phyloP scores from a whole-genome alignment of 306 rosid genomes.

The Adenanthera pavonina region DNA sequence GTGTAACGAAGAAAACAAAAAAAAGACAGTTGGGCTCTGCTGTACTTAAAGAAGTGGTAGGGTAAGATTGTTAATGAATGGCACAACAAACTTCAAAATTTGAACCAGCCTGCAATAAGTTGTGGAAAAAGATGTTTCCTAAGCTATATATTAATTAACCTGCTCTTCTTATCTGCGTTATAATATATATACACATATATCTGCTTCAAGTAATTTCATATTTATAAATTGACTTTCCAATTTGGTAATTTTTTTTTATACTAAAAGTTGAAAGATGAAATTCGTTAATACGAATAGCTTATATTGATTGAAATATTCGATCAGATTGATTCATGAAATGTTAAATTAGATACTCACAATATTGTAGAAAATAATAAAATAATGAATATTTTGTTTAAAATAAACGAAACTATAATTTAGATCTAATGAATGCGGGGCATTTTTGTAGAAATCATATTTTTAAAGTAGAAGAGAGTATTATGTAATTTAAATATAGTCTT shows the following conservation, averaged over 20 bases:
- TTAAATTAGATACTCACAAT: too few species aligned
- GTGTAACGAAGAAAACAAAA: neutral
- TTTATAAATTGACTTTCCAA: too few species aligned
- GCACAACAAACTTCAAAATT: neutral
- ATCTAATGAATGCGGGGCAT: too few species aligned
- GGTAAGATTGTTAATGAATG: conserved; percentile 21
- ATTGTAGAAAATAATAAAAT: too few species aligned
- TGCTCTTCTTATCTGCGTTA: neutral
- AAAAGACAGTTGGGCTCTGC: neutral
- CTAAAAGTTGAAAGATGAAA: neutral
- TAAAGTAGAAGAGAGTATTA: too few species aligned
- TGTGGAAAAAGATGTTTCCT: conserved; percentile 7
- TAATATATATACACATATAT: too few species aligned
- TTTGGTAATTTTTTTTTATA: neutral
- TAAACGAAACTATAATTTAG: too few species aligned
- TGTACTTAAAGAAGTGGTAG: neutral
- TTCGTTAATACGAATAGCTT: neutral
- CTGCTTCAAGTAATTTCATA: too few species aligned
- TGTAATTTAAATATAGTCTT: too few species aligned
- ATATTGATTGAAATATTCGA: neutral
- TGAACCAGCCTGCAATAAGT: conserved; percentile 1
- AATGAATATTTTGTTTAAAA: too few species aligned
- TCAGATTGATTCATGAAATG: too few species aligned
- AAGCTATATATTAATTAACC: neutral
- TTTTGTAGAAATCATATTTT: too few species aligned